Percentiles rank a stretch among this genome's conserved stretches.
Conservation (phyloP, 2,329 filamentous ascomycete species). For the Aspergillus flavus region DNA sequence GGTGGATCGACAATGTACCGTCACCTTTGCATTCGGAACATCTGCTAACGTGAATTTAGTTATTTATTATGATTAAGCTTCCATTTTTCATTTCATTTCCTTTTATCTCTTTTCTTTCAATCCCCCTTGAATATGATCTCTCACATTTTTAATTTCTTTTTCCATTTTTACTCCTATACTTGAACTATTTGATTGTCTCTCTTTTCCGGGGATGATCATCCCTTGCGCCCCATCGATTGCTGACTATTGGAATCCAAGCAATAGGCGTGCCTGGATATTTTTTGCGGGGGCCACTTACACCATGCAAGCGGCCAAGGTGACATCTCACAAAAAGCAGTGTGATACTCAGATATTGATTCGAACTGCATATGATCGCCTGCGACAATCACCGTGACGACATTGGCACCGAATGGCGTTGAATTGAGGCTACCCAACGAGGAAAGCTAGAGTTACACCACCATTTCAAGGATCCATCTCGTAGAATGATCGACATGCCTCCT, state of each 20-base stretch:
- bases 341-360: not conserved
- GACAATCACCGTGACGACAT: not conserved
- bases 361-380: not conserved
- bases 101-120: not conserved
- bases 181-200: not conserved
- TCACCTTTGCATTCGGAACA: no score
- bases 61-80: not conserved
- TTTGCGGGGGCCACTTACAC: not conserved
- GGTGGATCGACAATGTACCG: no score
- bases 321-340: not conserved
- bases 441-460: not conserved
- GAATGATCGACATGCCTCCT: not conserved
- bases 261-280: not conserved
- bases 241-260: not conserved
- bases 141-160: not conserved
- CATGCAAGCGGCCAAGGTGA: not conserved
- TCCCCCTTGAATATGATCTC: not conserved
- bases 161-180: not conserved
- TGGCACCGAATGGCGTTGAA: not conserved
- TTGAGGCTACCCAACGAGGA: not conserved
- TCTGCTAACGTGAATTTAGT: no score
- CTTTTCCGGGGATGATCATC: not conserved
- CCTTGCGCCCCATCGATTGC: not conserved
- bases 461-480: not conserved
- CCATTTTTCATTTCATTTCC: not conserved